phyloP scores from a whole-genome alignment of 805 yeast genomes.

The Candida suzukii region DNA sequence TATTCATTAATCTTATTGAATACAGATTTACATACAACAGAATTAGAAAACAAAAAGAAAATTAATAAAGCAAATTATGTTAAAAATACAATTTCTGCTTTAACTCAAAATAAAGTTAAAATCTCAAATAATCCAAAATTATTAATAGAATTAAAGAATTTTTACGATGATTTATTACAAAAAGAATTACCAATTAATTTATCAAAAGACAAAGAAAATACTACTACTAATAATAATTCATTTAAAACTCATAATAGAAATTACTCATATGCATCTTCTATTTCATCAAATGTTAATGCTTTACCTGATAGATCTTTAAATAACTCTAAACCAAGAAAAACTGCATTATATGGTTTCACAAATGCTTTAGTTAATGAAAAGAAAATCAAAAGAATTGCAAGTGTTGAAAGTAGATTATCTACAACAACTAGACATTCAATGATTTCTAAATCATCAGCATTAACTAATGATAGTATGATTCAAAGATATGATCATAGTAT shows the following conservation, averaged over 20 bases:
- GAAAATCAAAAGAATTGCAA: conserved; percentile 13
- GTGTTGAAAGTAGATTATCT: conserved; percentile 9
- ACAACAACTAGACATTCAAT: conserved; percentile 3
- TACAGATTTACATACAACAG: conserved; percentile 65
- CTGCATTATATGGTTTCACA: conserved; percentile 18
- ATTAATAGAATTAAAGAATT: conserved; percentile 31
- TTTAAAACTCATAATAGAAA: not conserved
- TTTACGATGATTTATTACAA: conserved; percentile 34
- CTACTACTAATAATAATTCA: not conserved
- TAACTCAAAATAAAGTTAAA: conserved; percentile 24
- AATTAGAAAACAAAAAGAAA: conserved; percentile 28
- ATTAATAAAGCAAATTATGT: conserved; percentile 38
- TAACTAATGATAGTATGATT: conserved; percentile 4
- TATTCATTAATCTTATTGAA: conserved; percentile 68
- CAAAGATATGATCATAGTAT: not conserved
- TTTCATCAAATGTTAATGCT: not conserved
- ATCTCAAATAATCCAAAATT: conserved; percentile 19
- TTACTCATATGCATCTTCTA: not conserved
- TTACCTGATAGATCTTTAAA: not conserved
- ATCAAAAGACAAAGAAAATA: conserved; percentile 5
- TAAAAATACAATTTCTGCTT: conserved; percentile 41
- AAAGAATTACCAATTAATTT: conserved; percentile 20
- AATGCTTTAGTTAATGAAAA: conserved; percentile 19
- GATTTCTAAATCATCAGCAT: not conserved
- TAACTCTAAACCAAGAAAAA: not conserved